A percentile compares a stretch with the other conserved stretches of the same genome.
phyloP scores from a whole-genome alignment of 2,329 filamentous ascomycete species.

The Ophidiomyces ophidiicola region DNA sequence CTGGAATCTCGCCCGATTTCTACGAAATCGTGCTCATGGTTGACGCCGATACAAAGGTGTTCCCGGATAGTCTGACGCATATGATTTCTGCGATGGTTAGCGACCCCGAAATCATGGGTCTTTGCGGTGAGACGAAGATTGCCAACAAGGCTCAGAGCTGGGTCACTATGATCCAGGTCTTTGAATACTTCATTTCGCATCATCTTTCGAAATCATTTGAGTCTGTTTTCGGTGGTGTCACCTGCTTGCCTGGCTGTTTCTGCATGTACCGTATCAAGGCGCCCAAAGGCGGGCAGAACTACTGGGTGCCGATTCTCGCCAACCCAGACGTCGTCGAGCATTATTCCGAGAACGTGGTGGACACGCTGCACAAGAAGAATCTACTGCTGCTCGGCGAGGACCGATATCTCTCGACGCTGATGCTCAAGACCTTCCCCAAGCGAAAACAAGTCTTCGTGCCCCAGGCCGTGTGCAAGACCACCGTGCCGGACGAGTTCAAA shows the following conservation, averaged over 20 bases:
- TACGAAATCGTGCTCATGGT: slow-evolving; percentile 99
- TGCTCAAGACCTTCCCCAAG: slow-evolving; percentile 98
- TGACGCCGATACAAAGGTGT: slow-evolving; percentile 97
- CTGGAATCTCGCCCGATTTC: slow-evolving; percentile 93
- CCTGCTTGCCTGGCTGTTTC: slow-evolving; percentile 95
- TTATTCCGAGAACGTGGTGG: slow-evolving; percentile 97
- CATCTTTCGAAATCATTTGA: slow-evolving; percentile 96
- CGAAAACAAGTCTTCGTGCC: slow-evolving; percentile 97
- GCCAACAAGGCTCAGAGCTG: slow-evolving; percentile 92
- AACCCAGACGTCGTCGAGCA: slow-evolving; percentile 98
- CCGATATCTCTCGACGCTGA: slow-evolving; percentile 88
- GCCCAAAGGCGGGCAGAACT: slow-evolving; percentile 95
- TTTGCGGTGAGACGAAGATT: slow-evolving; percentile 98
- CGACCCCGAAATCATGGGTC: slow-evolving; percentile 96
- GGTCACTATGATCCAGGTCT: slow-evolving; percentile 97
- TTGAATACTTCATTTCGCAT: slow-evolving; percentile 99
- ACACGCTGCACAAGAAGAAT: slow-evolving; percentile 97
- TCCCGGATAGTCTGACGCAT: slow-evolving; percentile 94
- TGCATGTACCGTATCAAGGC: slow-evolving; percentile 99
- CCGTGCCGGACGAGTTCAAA: slow-evolving; percentile 82
- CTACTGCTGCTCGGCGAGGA: slow-evolving; percentile 82
- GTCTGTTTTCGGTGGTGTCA: slow-evolving; percentile 96
- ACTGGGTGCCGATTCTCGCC: slow-evolving; percentile 96
- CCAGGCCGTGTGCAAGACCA: slow-evolving; percentile 97
- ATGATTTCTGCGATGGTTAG: slow-evolving; percentile 99